Conservation (phyloP, 306 rosid genomes). For the Arachis stenosperma region DNA sequence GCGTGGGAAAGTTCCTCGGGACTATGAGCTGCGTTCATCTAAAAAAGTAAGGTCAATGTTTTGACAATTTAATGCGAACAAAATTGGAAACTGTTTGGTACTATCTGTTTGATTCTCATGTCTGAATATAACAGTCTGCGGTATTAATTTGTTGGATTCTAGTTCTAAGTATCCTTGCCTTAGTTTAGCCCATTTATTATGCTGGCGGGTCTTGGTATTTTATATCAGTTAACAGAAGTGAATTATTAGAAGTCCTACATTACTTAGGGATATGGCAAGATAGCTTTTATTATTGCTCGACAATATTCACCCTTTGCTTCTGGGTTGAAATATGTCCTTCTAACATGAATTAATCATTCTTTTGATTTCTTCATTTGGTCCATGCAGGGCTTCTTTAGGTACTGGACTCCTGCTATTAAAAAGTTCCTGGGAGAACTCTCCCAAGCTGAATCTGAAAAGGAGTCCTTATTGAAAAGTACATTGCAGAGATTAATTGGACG, state of each 20-base stretch:
- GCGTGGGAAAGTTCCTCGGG: constrained; percentile 55
- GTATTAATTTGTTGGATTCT: constrained; percentile 13
- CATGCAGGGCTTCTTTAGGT: constrained; percentile 85
- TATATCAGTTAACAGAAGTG: constrained; percentile 19
- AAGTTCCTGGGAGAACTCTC: constrained; percentile 63
- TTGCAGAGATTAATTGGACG: constrained; percentile 76
- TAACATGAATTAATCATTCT: constrained; percentile 20
- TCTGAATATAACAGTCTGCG: constrained; percentile 3
- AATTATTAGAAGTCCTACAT: background rate
- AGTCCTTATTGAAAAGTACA: constrained; percentile 73
- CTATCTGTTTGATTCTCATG: constrained; percentile 27
- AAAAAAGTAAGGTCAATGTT: constrained; percentile 57
- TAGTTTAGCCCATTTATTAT: constrained; percentile 3
- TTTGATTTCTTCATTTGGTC: constrained; percentile 39
- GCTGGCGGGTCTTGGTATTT: constrained; percentile 13
- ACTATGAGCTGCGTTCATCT: constrained; percentile 83
- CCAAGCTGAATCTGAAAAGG: constrained; percentile 76
- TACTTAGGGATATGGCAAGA: too few species aligned
- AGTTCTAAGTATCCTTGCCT: constrained; percentile 19
- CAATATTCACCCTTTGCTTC: too few species aligned
- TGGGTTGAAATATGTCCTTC: too few species aligned
- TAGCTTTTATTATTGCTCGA: too few species aligned
- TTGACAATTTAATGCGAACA: constrained; percentile 18
- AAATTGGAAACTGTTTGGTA: constrained; percentile 20
- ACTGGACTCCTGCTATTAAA: constrained; percentile 90